Evolutionary conservation across 495 filamentous ascomycete genomes (phyloP).

Genomic region (Hyphodiscus hymeniophilus): DNA sequence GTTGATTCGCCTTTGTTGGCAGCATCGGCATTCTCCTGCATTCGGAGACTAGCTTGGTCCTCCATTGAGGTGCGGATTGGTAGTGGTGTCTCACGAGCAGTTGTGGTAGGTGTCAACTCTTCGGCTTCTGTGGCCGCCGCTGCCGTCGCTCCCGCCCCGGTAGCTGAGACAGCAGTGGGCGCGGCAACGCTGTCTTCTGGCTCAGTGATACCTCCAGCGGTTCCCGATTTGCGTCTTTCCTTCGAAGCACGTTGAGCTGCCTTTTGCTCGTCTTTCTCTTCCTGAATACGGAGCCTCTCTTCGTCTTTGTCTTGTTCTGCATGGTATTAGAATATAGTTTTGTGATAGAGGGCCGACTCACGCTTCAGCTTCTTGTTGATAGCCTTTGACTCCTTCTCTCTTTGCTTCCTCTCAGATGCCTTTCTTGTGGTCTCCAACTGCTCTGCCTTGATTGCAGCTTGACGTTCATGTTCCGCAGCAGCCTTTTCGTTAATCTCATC

Average conservation of each 20-base stretch:
- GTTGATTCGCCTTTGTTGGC: slow-evolving; percentile 14
- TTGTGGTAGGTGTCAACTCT: not conserved
- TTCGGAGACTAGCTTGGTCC: slow-evolving; percentile 16
- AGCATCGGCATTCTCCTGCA: slow-evolving; percentile 23
- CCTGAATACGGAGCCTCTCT: slow-evolving; percentile 39
- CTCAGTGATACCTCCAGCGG: not conserved
- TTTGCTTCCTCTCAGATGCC: slow-evolving; percentile 34
- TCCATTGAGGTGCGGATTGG: slow-evolving; percentile 20
- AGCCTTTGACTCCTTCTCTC: slow-evolving; percentile 23
- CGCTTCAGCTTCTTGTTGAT: slow-evolving; percentile 20
- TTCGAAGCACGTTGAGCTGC: slow-evolving; percentile 36
- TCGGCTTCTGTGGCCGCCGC: not conserved
- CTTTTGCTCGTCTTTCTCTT: slow-evolving; percentile 38
- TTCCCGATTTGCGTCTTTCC: slow-evolving; percentile 17
- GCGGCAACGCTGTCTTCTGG: not conserved
- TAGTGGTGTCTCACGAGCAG: slow-evolving; percentile 6
- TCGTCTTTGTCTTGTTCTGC: slow-evolving; percentile 41
- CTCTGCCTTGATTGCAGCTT: slow-evolving; percentile 41
- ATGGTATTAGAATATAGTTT: slow-evolving; percentile 2
- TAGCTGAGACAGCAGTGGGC: not conserved
- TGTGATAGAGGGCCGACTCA: slow-evolving; percentile 3
- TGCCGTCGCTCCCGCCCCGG: not conserved
- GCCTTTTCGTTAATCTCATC: slow-evolving; percentile 78
- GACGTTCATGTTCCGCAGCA: slow-evolving; percentile 54
- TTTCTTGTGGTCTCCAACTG: slow-evolving; percentile 39